These are phyloP conservation scores for Backusella morwellensis DNA, from an alignment of 192 early-diverging fungal species.

Conservation along the genomic window DNA sequence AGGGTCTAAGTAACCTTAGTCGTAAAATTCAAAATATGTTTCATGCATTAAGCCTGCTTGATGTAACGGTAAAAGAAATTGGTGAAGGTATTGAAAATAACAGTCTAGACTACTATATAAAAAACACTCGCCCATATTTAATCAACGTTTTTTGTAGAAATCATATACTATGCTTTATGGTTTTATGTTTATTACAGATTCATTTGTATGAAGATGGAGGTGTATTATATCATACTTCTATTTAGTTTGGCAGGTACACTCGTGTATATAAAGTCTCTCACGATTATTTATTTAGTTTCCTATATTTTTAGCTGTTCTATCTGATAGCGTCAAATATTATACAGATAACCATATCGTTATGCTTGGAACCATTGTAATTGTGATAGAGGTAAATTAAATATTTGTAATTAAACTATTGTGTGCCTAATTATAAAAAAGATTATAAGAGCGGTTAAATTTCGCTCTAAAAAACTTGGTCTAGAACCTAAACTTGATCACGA, in stretches of 20 bases:
- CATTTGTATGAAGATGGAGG: neutral
- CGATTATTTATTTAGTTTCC: too few species aligned
- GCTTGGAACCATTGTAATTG: too few species aligned
- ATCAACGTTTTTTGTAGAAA: neutral
- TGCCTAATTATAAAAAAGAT: too few species aligned
- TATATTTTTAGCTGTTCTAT: too few species aligned
- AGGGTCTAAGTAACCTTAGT: neutral
- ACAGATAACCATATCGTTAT: too few species aligned
- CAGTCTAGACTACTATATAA: neutral
- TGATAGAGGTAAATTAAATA: too few species aligned
- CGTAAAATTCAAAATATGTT: neutral
- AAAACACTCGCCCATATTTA: neutral
- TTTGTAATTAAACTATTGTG: too few species aligned
- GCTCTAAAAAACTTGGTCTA: too few species aligned
- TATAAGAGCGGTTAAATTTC: too few species aligned
- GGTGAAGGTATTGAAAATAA: neutral
- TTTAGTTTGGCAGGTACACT: neutral
- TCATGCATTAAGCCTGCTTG: neutral
- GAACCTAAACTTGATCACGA: too few species aligned
- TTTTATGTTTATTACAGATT: neutral
- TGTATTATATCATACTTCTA: neutral
- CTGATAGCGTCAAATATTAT: too few species aligned
- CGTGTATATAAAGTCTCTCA: neutral
- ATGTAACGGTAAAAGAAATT: neutral
- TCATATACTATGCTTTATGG: neutral